Evolutionary conservation across 176 grass and related monocot genomes (phyloP).

Genomic region (Elaeis guineensis): DNA sequence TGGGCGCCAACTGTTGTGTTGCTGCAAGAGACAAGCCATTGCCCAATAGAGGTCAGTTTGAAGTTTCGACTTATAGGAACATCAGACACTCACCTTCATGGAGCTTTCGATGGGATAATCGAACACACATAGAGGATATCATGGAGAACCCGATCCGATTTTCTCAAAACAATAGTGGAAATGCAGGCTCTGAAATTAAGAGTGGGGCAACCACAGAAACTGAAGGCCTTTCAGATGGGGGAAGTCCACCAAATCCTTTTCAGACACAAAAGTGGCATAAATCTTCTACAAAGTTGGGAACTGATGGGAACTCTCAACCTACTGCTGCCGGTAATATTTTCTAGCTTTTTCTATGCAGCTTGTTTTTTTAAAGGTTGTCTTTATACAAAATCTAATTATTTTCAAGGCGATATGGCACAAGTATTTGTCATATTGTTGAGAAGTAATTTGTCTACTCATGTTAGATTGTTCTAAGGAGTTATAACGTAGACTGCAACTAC

Average conservation of each 20-base stretch:
- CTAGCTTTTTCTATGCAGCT: too few species aligned
- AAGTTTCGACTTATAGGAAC: slow-evolving; percentile 63
- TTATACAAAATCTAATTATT: too few species aligned
- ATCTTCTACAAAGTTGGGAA: slow-evolving; percentile 32
- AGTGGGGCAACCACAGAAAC: slow-evolving; percentile 37
- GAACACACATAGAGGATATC: slow-evolving; percentile 83
- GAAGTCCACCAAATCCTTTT: slow-evolving; percentile 36
- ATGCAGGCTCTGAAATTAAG: slow-evolving; percentile 44
- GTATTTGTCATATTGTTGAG: too few species aligned
- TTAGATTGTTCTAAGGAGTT: too few species aligned
- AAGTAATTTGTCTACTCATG: too few species aligned
- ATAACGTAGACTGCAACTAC: too few species aligned
- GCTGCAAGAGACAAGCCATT: slow-evolving; percentile 52
- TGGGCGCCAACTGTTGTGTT: slow-evolving; percentile 87
- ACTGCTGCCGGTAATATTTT: slow-evolving; percentile 27
- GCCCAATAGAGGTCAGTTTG: slow-evolving; percentile 35
- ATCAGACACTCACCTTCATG: slow-evolving; percentile 68
- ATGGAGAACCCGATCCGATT: slow-evolving; percentile 32
- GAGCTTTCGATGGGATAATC: slow-evolving; percentile 89
- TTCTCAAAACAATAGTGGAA: slow-evolving; percentile 37
- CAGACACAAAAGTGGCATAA: slow-evolving; percentile 37
- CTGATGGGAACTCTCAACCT: slow-evolving; percentile 28
- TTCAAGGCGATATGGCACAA: too few species aligned
- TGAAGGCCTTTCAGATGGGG: slow-evolving; percentile 40
- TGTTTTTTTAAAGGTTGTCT: too few species aligned